Base-by-base conservation (phyloP, 1,284 basidiomycete genomes). In the Marasmius oreades region DNA sequence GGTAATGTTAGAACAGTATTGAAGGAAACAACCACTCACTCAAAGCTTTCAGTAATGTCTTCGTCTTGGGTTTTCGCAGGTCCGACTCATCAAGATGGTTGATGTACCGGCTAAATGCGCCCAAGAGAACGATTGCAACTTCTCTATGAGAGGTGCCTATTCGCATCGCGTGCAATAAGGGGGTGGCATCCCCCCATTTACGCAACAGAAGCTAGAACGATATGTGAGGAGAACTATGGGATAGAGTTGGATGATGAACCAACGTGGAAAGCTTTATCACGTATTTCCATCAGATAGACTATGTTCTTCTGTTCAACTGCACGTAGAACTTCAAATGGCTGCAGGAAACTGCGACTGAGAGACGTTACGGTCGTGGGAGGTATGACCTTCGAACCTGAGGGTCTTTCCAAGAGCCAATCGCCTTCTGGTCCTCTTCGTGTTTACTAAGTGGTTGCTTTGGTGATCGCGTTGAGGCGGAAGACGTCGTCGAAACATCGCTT, bases 21-120 rank as follows among this genome's bases (percentile, higher is more conserved):
- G 22, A 39, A 46, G 44, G 7, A 52, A 45, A 36, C n/a, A 39
- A 8, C 12, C 18, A 71, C 81, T 53, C 68, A 90, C 90, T 84
- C 14, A 93, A 70, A n/a, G 85, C 84, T 66, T 89, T 90, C 51
- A 93, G 69, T 45, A 87, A 70, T 18, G 75, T 73, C 66, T 82
- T 87, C 1, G 85, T 92, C 56, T 78, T 77, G 1, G 84, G 80
- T 60, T 82, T 77, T 34, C 76, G 69, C 5, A 60, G 7, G 16
- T 91, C 86, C 43, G 80, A 81, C 58, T 90, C 90, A 62, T 86
- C 82, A 0, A 93, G 74, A 63, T 88, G 75, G 66, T 93, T 93
- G 59, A 93, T 80, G 74, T 83, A 93, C 24, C 89, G 81, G 18
- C 89, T 92, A 64, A 92, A 88, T 16, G 90, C 88, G 23, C 90